Conservation (phyloP, 306 rosid genomes). For the Quercus bicolor region DNA sequence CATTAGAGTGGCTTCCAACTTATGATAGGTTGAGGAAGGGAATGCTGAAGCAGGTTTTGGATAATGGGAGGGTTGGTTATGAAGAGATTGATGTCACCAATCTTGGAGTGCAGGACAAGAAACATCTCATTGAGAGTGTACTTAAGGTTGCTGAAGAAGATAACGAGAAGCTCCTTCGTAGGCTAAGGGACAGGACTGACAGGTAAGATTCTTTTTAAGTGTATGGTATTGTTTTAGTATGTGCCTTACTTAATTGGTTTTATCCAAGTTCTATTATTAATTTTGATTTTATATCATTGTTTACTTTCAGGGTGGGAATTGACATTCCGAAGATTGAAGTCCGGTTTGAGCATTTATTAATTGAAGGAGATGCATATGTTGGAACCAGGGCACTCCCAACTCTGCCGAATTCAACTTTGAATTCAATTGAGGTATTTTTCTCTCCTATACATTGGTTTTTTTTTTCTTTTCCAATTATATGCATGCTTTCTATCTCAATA, state of each 20-base stretch:
- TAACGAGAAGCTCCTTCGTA: constrained; percentile 59
- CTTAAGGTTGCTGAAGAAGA: constrained; percentile 60
- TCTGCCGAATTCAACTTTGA: constrained; percentile 57
- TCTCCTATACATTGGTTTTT: not conserved
- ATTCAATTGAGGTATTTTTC: constrained; percentile 53
- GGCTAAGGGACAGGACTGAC: constrained; percentile 57
- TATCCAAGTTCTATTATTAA: no score
- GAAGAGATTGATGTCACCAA: constrained; percentile 57
- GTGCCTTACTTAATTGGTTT: not conserved
- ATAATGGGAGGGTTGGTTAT: constrained; percentile 47
- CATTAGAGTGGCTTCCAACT: constrained; percentile 83
- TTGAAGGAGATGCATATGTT: constrained; percentile 73
- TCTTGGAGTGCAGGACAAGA: constrained; percentile 47
- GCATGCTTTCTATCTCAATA: no score
- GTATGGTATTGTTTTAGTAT: not conserved
- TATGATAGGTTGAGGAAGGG: constrained; percentile 69
- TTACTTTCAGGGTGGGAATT: constrained; percentile 54
- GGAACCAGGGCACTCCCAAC: constrained; percentile 89
- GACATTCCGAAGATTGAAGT: constrained; percentile 82
- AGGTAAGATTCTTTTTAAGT: constrained; percentile 26
- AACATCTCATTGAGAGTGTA: constrained; percentile 45
- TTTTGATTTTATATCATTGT: not conserved
- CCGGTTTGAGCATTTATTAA: constrained; percentile 53
- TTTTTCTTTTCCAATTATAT: no score
- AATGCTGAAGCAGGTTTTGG: constrained; percentile 47